These are phyloP conservation scores for Buddleja alternifolia DNA, from an alignment of 257 asterid genomes.

Conservation along the genomic window DNA sequence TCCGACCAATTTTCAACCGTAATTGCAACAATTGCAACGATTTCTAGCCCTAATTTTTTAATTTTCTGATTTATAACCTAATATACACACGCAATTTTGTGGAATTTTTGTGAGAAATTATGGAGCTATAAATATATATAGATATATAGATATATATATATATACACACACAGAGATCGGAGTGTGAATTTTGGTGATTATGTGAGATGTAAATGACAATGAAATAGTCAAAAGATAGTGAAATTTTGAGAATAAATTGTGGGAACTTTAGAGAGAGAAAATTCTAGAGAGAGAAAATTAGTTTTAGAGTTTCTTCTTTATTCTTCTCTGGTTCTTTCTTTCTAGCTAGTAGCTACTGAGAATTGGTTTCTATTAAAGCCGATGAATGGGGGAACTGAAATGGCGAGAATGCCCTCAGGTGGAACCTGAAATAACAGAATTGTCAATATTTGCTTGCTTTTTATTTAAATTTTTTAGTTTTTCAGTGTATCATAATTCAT, in stretches of 20 bases:
- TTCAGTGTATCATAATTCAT: no score
- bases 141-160: background rate
- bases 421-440: constrained; percentile 36
- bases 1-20: constrained; percentile 25
- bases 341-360: constrained; percentile 14
- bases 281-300: constrained; percentile 22
- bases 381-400: constrained; percentile 14
- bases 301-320: constrained; percentile 20
- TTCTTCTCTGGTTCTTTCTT: constrained; percentile 28
- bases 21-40: background rate
- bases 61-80: background rate
- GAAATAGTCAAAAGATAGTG: constrained; percentile 37
- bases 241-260: constrained; percentile 22
- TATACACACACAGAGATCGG: constrained; percentile 30
- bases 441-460: background rate
- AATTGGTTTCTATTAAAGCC: constrained; percentile 24
- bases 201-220: constrained; percentile 15
- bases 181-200: constrained; percentile 6
- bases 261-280: constrained; percentile 14
- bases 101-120: background rate
- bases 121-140: constrained; percentile 21
- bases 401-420: constrained; percentile 43
- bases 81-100: background rate
- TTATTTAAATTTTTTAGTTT: background rate
- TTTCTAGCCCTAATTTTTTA: constrained; percentile 30